These are phyloP conservation scores for Hypoxylon fragiforme DNA, from an alignment of 495 filamentous ascomycete species.

Conservation along the genomic window DNA sequence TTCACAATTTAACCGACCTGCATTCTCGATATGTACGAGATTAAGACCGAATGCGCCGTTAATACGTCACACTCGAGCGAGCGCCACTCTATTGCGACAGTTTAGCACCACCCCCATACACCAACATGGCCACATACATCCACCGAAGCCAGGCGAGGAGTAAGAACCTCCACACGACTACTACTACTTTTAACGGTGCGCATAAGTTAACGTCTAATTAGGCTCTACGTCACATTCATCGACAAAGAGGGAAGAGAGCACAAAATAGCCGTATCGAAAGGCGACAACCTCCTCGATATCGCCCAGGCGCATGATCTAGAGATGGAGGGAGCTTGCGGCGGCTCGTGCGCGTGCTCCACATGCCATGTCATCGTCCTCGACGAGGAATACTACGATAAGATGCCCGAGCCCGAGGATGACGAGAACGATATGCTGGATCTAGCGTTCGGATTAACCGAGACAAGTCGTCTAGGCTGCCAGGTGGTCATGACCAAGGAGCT, in stretches of 20 bases:
- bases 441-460: constrained; percentile 95
- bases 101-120: constrained; percentile 67
- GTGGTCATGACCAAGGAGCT: constrained; percentile 87
- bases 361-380: constrained; percentile 94
- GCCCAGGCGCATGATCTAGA: constrained; percentile 93
- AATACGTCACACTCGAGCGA: constrained; percentile 9
- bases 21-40: constrained; percentile 9
- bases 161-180: constrained; percentile 52
- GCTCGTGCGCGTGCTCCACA: constrained; percentile 94
- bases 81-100: constrained; percentile 44
- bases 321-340: constrained; percentile 98
- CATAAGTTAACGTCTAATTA: constrained; percentile 45
- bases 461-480: constrained; percentile 93
- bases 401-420: constrained; percentile 91
- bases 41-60: constrained; percentile 14
- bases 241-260: constrained; percentile 84
- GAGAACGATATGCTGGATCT: constrained; percentile 99
- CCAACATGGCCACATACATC: constrained; percentile 76
- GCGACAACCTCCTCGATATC: constrained; percentile 92
- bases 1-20: constrained; percentile 8
- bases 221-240: constrained; percentile 87
- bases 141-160: constrained; percentile 95
- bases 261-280: constrained; percentile 76
- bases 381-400: constrained; percentile 83
- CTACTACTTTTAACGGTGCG: not conserved